Evolutionary conservation across 352 stramenopile genomes (phyloP).

Genomic region (Lagenidium sp.): DNA sequence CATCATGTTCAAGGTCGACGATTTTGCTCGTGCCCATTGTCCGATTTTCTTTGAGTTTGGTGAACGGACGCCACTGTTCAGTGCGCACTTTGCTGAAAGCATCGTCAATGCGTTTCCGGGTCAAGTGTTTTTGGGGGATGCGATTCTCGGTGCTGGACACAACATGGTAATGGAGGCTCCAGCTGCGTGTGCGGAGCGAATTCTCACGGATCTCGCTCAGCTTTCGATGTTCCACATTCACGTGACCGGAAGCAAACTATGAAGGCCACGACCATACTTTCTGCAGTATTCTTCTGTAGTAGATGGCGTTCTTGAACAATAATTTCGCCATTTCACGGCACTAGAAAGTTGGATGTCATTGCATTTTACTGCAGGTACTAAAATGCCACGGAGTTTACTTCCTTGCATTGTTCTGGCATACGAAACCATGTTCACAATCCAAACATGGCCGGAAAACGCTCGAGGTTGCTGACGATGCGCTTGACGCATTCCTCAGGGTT

Average conservation of each 20-base stretch:
- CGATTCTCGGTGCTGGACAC: constrained; percentile 9
- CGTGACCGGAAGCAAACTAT: no score
- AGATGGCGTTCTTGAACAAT: no score
- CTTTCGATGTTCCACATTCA: constrained; percentile 6
- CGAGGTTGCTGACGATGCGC: constrained; percentile 4
- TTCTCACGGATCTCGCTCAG: constrained; percentile 10
- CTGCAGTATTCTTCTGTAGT: no score
- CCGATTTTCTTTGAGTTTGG: constrained; percentile 6
- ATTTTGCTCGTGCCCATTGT: constrained; percentile 4
- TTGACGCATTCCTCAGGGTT: constrained; percentile 7
- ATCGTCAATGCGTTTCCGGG: no score
- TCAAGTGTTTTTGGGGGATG: constrained; percentile 3
- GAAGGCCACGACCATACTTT: no score
- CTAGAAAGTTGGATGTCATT: no score
- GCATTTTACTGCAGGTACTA: no score
- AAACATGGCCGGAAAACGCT: constrained; percentile 2
- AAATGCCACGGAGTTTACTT: no score
- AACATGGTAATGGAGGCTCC: constrained; percentile 16
- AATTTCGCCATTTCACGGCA: no score
- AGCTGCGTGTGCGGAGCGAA: constrained; percentile 22
- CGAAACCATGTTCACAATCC: no score
- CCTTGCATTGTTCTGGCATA: no score
- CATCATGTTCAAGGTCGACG: neutral
- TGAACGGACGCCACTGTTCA: constrained; percentile 10
- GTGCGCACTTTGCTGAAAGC: constrained; percentile 1